These are phyloP conservation scores for Lumnitzera racemosa DNA, from an alignment of 345 rosid genomes.

Conservation along the genomic window DNA sequence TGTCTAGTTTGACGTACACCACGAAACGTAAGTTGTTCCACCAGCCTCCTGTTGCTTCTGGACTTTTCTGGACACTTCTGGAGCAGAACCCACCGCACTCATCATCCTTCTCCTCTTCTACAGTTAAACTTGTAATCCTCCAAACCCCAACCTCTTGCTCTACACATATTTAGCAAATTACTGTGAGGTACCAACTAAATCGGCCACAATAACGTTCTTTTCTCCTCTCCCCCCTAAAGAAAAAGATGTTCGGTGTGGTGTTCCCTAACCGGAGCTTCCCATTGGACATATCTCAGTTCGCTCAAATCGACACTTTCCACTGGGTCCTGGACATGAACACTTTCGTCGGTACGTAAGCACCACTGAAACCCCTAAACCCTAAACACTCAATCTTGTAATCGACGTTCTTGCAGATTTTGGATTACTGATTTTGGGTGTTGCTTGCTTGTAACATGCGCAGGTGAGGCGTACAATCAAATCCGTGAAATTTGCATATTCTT, in stretches of 20 bases:
- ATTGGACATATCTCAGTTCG: conserved; percentile 74
- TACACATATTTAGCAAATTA: too few species aligned
- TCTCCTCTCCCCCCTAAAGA: background rate
- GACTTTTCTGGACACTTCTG: too few species aligned
- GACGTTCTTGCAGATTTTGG: background rate
- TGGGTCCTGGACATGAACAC: conserved; percentile 98
- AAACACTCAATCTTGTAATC: background rate
- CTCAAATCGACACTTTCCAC: conserved; percentile 85
- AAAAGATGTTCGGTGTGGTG: conserved; percentile 79
- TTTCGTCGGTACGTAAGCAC: conserved; percentile 53
- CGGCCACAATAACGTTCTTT: too few species aligned
- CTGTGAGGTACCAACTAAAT: too few species aligned
- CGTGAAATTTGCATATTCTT: conserved; percentile 83
- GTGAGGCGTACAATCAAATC: conserved; percentile 79
- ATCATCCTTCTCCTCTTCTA: too few species aligned
- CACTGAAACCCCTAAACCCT: background rate
- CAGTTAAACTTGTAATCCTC: too few species aligned
- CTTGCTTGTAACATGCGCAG: conserved; percentile 19
- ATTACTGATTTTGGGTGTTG: background rate
- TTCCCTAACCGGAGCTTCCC: conserved; percentile 98
- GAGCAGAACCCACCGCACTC: too few species aligned
- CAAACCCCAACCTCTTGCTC: too few species aligned
- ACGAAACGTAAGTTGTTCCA: too few species aligned
- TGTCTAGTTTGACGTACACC: too few species aligned
- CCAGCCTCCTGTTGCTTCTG: too few species aligned